phyloP scores from a whole-genome alignment of 2,329 filamentous ascomycete species.

The Rutstroemia sp. region DNA sequence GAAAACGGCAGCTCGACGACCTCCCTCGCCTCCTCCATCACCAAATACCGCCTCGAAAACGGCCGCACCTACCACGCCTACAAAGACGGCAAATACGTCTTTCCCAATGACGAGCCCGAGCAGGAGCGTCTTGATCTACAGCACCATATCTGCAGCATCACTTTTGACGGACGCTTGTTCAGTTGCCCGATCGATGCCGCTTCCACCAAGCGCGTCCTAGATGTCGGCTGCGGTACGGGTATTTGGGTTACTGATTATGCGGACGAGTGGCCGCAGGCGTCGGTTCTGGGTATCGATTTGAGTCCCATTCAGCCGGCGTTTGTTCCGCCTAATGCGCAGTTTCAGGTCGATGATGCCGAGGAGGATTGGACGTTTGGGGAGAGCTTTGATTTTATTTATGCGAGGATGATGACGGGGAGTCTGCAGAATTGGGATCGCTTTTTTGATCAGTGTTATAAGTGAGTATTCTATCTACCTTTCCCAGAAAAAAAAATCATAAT shows the following conservation, averaged over 20 bases:
- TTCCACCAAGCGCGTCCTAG: neutral
- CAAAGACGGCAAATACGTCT: slow-evolving; percentile 21
- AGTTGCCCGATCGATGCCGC: neutral
- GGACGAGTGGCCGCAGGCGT: slow-evolving; percentile 3
- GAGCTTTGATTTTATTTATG: slow-evolving; percentile 17
- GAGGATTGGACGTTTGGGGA: slow-evolving; percentile 42
- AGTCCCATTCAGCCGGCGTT: slow-evolving; percentile 30
- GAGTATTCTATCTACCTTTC: neutral
- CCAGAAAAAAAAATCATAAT: neutral
- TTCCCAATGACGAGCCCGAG: slow-evolving; percentile 51
- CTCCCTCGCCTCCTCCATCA: slow-evolving; percentile 28
- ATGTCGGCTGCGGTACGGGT: slow-evolving; percentile 5
- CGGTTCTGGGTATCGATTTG: slow-evolving; percentile 6
- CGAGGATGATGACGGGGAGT: slow-evolving; percentile 6
- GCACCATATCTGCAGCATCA: slow-evolving; percentile 18
- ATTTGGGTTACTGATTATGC: slow-evolving; percentile 7
- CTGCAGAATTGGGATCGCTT: slow-evolving; percentile 2
- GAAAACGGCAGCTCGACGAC: slow-evolving; percentile 9
- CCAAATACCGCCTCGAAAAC: slow-evolving; percentile 32
- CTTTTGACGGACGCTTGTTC: neutral
- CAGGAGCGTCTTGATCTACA: slow-evolving; percentile 39
- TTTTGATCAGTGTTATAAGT: slow-evolving; percentile 4
- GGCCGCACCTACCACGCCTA: slow-evolving; percentile 35
- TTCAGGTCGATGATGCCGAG: slow-evolving; percentile 52
- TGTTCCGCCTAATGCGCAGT: slow-evolving; percentile 49